Percentiles rank a stretch among this genome's conserved stretches.
Conservation (phyloP, 805 yeast genomes). For the Hemisphaericaspora nanyangensis region DNA sequence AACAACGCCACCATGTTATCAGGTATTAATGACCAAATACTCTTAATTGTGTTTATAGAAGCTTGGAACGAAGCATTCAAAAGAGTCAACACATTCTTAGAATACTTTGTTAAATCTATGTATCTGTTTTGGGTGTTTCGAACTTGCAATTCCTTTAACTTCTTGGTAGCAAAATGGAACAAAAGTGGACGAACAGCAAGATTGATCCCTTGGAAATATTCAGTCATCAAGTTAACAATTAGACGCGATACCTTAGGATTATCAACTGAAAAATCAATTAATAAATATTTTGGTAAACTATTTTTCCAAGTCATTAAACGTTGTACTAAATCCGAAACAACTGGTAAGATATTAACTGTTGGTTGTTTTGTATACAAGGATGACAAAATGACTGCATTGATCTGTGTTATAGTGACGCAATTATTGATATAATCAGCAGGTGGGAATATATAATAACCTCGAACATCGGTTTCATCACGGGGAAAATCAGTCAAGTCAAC, state of each 20-base stretch:
- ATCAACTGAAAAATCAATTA: conserved; percentile 56
- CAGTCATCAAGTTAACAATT: conserved; percentile 74
- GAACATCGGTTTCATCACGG: conserved; percentile 46
- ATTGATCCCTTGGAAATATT: conserved; percentile 78
- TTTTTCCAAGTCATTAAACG: conserved; percentile 66
- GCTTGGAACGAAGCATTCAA: conserved; percentile 78
- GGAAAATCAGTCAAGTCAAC: conserved; percentile 43
- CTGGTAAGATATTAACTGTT: conserved; percentile 68
- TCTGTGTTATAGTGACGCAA: conserved; percentile 75
- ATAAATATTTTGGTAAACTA: conserved; percentile 58
- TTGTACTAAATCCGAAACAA: conserved; percentile 65
- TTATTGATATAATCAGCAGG: conserved; percentile 73
- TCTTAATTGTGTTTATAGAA: conserved; percentile 68
- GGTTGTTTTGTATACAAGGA: conserved; percentile 74
- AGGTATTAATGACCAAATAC: conserved; percentile 70
- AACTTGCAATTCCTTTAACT: conserved; percentile 47
- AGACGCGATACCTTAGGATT: conserved; percentile 59
- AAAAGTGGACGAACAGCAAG: conserved; percentile 73
- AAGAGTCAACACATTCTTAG: conserved; percentile 62
- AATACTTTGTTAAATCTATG: conserved; percentile 63
- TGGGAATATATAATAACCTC: conserved; percentile 68
- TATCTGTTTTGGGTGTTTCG: conserved; percentile 43
- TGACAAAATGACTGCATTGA: conserved; percentile 68
- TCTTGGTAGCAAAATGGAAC: conserved; percentile 71
- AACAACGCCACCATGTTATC: conserved; percentile 81